Percentiles rank a stretch among this genome's conserved stretches.
Evolutionary conservation across 345 rosid genomes (phyloP).

Genomic region (Excoecaria agallocha): DNA sequence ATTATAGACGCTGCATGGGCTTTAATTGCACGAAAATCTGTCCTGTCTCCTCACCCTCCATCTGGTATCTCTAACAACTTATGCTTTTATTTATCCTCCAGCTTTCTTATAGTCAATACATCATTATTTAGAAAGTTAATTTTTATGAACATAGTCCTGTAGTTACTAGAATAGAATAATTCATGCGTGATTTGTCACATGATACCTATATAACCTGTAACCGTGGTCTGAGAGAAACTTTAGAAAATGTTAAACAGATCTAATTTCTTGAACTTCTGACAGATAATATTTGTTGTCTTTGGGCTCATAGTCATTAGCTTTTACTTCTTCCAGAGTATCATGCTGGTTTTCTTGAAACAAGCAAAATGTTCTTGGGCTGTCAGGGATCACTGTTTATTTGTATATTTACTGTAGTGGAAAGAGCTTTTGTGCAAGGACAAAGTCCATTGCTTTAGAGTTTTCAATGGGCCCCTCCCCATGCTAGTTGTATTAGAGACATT

Average conservation of each 20-base stretch:
- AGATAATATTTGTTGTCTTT: neutral
- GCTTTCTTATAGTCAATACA: neutral
- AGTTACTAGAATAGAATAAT: neutral
- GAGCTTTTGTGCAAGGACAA: neutral
- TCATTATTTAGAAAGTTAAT: neutral
- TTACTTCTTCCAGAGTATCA: neutral
- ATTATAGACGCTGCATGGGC: conserved; percentile 64
- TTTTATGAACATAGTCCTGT: conserved; percentile 1
- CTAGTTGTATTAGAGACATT: conserved; percentile 1
- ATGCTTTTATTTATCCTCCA: neutral
- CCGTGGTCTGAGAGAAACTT: neutral
- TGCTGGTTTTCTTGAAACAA: neutral
- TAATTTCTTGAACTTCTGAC: neutral
- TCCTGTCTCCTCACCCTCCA: conserved; percentile 71
- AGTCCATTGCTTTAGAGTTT: neutral
- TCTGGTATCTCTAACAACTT: conserved; percentile 46
- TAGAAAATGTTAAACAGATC: neutral
- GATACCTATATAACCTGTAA: neutral
- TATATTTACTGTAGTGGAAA: neutral
- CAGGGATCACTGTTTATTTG: neutral
- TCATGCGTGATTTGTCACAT: neutral
- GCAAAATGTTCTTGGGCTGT: neutral
- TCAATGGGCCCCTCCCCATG: neutral
- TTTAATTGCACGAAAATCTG: conserved; percentile 50
- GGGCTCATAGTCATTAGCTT: neutral